Percentiles rank a stretch among this genome's conserved stretches.
phyloP scores from a whole-genome alignment of 2,329 filamentous ascomycete genomes.

The Penicillium sp. region DNA sequence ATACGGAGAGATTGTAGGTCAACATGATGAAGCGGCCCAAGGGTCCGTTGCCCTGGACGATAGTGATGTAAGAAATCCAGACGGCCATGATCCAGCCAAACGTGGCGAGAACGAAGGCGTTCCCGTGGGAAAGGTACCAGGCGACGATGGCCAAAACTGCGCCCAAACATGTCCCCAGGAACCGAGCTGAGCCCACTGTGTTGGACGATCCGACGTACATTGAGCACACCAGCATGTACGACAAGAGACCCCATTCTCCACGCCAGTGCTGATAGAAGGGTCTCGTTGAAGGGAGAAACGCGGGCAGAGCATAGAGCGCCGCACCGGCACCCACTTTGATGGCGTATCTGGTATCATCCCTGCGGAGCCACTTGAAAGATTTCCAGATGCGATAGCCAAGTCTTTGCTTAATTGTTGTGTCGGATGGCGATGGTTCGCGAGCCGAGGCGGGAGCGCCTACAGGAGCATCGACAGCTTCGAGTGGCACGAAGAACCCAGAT shows the following conservation, averaged over 20 bases:
- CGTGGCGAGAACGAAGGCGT: slow-evolving; percentile 67
- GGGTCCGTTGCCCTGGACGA: slow-evolving; percentile 76
- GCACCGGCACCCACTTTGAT: slow-evolving; percentile 91
- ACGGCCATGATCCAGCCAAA: slow-evolving; percentile 76
- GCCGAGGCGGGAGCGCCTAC: slow-evolving; percentile 4
- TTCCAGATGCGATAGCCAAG: slow-evolving; percentile 36
- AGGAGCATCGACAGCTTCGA: slow-evolving; percentile 6
- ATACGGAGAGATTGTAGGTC: slow-evolving; percentile 89
- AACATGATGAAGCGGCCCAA: slow-evolving; percentile 90
- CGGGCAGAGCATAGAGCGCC: slow-evolving; percentile 78
- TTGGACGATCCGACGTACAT: slow-evolving; percentile 98
- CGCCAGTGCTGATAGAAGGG: slow-evolving; percentile 81
- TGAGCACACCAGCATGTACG: slow-evolving; percentile 95
- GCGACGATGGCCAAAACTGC: slow-evolving; percentile 67
- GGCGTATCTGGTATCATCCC: slow-evolving; percentile 69
- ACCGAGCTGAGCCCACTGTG: slow-evolving; percentile 80
- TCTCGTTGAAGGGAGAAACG: slow-evolving; percentile 72
- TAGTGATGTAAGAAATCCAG: slow-evolving; percentile 82
- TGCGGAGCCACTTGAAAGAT: slow-evolving; percentile 51
- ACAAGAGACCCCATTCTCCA: slow-evolving; percentile 93
- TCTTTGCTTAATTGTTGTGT: slow-evolving; percentile 20
- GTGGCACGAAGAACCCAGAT: background rate
- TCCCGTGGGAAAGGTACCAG: slow-evolving; percentile 71
- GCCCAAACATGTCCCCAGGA: slow-evolving; percentile 79
- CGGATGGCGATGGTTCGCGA: slow-evolving; percentile 1